phyloP scores from a whole-genome alignment of 148 eudicot genomes.

The Beta vulgaris region DNA sequence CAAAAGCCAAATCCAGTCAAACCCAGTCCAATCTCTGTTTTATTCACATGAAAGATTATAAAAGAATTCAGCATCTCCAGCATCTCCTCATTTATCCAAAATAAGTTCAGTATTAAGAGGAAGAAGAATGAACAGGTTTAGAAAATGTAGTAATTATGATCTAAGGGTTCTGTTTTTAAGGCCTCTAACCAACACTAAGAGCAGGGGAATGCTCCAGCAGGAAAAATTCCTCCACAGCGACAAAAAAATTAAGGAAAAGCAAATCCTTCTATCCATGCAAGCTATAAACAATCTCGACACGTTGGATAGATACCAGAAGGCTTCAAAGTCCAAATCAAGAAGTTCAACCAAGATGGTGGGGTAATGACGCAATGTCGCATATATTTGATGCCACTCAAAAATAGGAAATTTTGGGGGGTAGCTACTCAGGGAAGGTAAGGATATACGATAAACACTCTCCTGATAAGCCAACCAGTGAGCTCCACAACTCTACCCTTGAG shows the following conservation, averaged over 20 bases:
- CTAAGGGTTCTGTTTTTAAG: neutral
- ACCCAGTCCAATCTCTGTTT: slow-evolving; percentile 89
- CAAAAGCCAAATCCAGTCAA: slow-evolving; percentile 84
- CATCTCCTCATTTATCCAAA: neutral
- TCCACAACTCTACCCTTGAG: neutral
- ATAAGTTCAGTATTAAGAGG: slow-evolving; percentile 3
- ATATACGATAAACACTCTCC: neutral
- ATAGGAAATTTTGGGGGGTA: neutral
- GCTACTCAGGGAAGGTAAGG: no score
- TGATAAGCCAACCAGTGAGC: neutral
- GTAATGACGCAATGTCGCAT: neutral
- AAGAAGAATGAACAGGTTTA: neutral
- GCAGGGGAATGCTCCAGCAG: neutral
- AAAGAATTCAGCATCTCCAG: slow-evolving; percentile 14
- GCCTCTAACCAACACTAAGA: neutral
- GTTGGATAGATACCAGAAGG: neutral
- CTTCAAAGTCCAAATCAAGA: neutral
- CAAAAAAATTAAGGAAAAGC: neutral
- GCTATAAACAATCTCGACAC: neutral
- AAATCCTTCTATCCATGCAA: neutral
- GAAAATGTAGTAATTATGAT: neutral
- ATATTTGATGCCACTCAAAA: neutral
- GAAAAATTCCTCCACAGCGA: neutral
- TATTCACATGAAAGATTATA: slow-evolving; percentile 15
- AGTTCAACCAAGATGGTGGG: neutral